These are phyloP conservation scores for Heritiera fomes DNA, from an alignment of 345 rosid genomes.

Conservation along the genomic window DNA sequence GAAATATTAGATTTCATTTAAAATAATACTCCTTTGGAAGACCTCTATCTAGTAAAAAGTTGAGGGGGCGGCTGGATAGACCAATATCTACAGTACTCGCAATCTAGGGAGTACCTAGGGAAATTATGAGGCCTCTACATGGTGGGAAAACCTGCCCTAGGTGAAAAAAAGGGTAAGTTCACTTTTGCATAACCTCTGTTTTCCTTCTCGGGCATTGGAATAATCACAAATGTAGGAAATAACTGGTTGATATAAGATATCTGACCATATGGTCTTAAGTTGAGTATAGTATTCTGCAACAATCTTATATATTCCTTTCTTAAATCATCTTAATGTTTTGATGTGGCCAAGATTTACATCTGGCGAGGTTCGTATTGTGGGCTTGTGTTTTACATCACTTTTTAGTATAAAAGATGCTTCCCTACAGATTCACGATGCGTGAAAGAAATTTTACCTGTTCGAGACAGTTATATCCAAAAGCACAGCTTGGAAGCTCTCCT, in stretches of 20 bases:
- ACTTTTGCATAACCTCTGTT: too few relatives aligned
- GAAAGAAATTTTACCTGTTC: conserved; percentile 43
- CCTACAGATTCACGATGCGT: neutral
- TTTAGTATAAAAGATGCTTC: neutral
- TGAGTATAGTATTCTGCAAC: too few relatives aligned
- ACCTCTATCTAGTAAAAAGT: neutral
- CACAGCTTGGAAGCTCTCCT: conserved; percentile 70
- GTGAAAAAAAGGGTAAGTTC: too few relatives aligned
- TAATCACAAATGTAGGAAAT: too few relatives aligned
- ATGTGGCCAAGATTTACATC: neutral
- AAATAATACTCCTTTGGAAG: neutral
- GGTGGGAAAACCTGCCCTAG: too few relatives aligned
- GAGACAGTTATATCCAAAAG: conserved; percentile 51
- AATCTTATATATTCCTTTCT: neutral
- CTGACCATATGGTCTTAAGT: too few relatives aligned
- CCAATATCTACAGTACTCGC: too few relatives aligned
- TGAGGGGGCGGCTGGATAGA: too few relatives aligned
- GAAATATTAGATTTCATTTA: neutral
- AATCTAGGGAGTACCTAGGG: too few relatives aligned
- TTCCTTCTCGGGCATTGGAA: too few relatives aligned
- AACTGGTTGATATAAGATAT: too few relatives aligned
- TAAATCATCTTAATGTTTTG: neutral
- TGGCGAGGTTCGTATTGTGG: neutral
- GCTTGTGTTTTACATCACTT: neutral
- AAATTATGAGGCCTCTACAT: too few relatives aligned